Base-by-base conservation (phyloP, 2,329 filamentous ascomycete genomes). In the Aureobasidium sp. region DNA sequence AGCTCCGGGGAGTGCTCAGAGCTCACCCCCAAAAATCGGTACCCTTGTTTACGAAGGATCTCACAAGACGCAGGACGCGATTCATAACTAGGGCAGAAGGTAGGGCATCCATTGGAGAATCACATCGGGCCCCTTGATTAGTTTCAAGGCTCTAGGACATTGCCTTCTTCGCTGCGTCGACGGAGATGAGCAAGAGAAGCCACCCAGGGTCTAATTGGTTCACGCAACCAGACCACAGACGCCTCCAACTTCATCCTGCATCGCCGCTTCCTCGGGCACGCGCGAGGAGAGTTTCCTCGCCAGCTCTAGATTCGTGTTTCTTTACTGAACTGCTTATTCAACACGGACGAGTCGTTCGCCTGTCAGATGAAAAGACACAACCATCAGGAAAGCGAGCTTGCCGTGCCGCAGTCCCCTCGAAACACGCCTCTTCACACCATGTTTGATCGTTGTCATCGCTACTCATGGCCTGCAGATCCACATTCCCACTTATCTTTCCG, bases 401-500 rank as follows among this genome's bases (percentile, higher is more conserved):
- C 15, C 7, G 51, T 55, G 51, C 51, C 51, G 51, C 37, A 39
- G 27, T 6, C 2, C 31, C 6, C 7, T 44, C 39, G 53, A 57
- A 57, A 57, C 53, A 57, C 53, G 53, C 53, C 41, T 57, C 37
- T 57, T 57, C 9, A 34, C 39, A 57, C 41, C 41, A 44, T 45
- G 53, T 57, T 57, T 57, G 27, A 57, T 45, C 29, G 45, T 57
- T 45, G 41, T 57, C 39, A 17, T 57, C 53, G 53, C 53, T 36
- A 45, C 41, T 34, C 27, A 56, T 44, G 27, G n/a, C 39, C 52
- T 57, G 41, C 53, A 57, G 53, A 57, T 45, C 53, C 7, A 20
- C 22, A n/a, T 27, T 27, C 37, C 42, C 37, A 25, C 22, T 34
- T 11, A 11, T 17, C 14, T 20, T 17, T 17, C n/a, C 22, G 11